phyloP scores from a whole-genome alignment of 768 basidiomycete species.

The Aureoboletus auriporus region DNA sequence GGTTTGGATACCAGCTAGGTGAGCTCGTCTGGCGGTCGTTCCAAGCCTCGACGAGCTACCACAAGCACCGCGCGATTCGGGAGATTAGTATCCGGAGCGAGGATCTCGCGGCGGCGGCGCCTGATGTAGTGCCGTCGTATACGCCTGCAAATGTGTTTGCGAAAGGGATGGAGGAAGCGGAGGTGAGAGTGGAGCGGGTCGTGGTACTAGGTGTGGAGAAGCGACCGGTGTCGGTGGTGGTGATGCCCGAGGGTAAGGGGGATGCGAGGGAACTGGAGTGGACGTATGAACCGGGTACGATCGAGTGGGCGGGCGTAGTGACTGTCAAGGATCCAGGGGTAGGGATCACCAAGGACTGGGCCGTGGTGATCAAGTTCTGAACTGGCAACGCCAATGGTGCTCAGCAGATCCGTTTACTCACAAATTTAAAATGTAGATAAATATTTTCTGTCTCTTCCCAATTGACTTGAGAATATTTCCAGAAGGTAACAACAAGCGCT shows the following conservation, averaged over 20 bases:
- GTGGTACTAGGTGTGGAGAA: conserved; percentile 67
- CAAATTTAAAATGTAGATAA: no score
- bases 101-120: conserved; percentile 56
- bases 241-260: conserved; percentile 39
- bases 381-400: background rate
- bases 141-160: conserved; percentile 65
- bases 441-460: no score
- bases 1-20: conserved; percentile 71
- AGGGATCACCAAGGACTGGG: conserved; percentile 60
- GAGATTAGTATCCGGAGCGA: conserved; percentile 45
- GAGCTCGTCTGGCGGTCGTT: conserved; percentile 84
- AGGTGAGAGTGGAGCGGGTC: conserved; percentile 78
- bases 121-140: conserved; percentile 44
- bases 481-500: no score
- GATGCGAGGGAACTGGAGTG: conserved; percentile 50
- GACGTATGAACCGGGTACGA: conserved; percentile 63
- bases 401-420: no score
- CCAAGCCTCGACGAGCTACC: conserved; percentile 44
- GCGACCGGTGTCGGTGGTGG: conserved; percentile 55
- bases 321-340: conserved; percentile 73
- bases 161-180: conserved; percentile 43
- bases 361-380: conserved; percentile 37
- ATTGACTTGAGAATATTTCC: no score
- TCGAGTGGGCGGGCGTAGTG: conserved; percentile 56
- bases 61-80: conserved; percentile 15